A percentile compares a stretch with the other conserved stretches of the same genome.
These are phyloP conservation scores for Phytophthora fragariae DNA, from an alignment of 352 stramenopile species.

Conservation along the genomic window DNA sequence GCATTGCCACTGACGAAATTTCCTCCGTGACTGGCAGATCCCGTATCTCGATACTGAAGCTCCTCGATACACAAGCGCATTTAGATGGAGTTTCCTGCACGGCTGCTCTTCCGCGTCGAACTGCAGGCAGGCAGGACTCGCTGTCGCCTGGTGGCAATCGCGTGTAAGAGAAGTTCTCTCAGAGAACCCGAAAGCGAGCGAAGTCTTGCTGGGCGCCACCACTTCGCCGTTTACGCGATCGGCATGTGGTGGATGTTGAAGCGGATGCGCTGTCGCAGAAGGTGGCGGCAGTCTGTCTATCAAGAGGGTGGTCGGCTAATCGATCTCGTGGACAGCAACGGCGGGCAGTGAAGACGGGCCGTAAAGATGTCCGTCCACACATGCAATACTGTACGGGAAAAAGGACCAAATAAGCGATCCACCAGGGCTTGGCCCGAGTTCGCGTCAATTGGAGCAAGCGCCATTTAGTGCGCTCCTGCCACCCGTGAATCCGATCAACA, in stretches of 20 bases:
- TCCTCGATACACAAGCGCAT: background rate
- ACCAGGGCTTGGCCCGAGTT: background rate
- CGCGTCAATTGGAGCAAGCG: background rate
- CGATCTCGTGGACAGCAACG: background rate
- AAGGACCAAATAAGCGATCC: background rate
- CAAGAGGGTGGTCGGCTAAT: background rate
- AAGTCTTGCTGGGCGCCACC: background rate
- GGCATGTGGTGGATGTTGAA: background rate
- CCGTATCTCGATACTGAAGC: background rate
- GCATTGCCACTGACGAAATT: background rate
- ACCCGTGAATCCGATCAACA: no score
- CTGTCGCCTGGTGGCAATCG: background rate
- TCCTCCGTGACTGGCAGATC: background rate
- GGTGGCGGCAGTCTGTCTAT: background rate
- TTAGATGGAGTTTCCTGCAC: background rate
- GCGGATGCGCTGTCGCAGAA: background rate
- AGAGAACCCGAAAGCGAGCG: no score
- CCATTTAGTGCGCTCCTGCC: no score
- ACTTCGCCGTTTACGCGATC: conserved; percentile 1
- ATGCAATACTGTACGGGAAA: no score
- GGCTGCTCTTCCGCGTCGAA: background rate
- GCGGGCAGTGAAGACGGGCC: background rate
- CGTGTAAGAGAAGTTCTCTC: no score
- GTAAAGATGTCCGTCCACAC: background rate
- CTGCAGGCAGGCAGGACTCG: background rate